Evolutionary conservation across 768 basidiomycete species (phyloP).

Genomic region (Megacollybia marginata): DNA sequence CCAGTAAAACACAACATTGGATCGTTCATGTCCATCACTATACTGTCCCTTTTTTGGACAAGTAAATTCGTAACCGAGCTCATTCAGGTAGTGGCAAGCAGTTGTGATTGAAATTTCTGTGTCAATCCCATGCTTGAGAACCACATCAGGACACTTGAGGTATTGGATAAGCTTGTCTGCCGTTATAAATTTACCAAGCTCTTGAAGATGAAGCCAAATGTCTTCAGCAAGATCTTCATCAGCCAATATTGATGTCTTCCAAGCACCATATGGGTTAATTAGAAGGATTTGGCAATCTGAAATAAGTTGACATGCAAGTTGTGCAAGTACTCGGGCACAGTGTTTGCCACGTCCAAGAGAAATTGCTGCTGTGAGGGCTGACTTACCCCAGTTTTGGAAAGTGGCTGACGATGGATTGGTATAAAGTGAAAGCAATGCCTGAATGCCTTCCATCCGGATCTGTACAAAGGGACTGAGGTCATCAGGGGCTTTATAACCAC

Average conservation of each 20-base stretch:
- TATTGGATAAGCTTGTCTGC: slow-evolving; percentile 1
- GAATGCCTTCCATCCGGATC: neutral
- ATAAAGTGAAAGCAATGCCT: neutral
- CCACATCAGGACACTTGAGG: neutral
- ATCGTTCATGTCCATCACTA: no score
- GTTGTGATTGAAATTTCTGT: slow-evolving; percentile 4
- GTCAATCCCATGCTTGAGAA: slow-evolving; percentile 1
- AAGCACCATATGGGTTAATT: slow-evolving; percentile 4
- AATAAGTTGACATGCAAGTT: neutral
- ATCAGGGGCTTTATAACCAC: neutral
- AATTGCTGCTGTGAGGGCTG: neutral
- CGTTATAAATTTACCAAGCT: slow-evolving; percentile 14
- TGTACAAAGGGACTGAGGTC: neutral
- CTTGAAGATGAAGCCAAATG: slow-evolving; percentile 8
- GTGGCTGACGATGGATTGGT: neutral
- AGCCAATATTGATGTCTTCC: no score
- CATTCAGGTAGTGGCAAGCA: slow-evolving; percentile 4
- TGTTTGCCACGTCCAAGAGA: neutral
- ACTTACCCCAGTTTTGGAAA: neutral
- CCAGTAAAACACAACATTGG: slow-evolving; percentile 8
- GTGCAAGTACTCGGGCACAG: neutral
- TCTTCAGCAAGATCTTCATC: slow-evolving; percentile 4
- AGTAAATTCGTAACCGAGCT: slow-evolving; percentile 4
- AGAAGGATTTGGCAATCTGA: neutral
- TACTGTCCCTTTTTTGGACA: slow-evolving; percentile 11